Percentiles rank a stretch among this genome's conserved stretches.
Evolutionary conservation across 2,329 filamentous ascomycete species (phyloP).

Genomic region (Apiospora malaysiana): DNA sequence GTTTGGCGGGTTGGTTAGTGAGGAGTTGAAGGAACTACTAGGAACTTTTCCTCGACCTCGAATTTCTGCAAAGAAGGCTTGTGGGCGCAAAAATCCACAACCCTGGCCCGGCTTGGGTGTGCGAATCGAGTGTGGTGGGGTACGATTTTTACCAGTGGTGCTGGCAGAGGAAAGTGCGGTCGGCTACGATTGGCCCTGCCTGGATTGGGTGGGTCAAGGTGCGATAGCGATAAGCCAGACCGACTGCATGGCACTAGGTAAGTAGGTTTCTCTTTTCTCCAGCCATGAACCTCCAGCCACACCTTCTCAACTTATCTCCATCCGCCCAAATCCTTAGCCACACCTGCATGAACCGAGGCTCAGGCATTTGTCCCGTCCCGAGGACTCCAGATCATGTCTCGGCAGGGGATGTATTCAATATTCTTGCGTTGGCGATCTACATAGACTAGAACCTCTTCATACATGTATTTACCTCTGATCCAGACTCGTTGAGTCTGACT

Average conservation of each 20-base stretch:
- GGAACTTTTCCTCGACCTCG: conserved; percentile 9
- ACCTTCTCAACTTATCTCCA: too few species aligned
- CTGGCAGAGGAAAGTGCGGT: conserved; percentile 2
- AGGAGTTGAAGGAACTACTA: background rate
- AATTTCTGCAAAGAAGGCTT: conserved; percentile 18
- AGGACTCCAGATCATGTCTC: background rate
- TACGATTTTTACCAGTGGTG: background rate
- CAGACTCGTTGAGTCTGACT: background rate
- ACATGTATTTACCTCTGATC: too few species aligned
- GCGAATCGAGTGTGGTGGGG: background rate
- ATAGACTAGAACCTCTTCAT: background rate
- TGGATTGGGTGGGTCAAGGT: background rate
- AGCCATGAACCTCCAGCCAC: background rate
- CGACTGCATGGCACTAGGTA: too few species aligned
- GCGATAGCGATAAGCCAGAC: background rate
- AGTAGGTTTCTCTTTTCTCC: too few species aligned
- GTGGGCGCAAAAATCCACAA: conserved; percentile 19
- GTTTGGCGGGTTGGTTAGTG: conserved; percentile 9
- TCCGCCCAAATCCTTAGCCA: too few species aligned
- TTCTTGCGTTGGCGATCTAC: conserved; percentile 21
- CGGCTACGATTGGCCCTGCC: background rate
- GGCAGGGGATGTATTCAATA: background rate
- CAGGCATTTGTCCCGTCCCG: background rate
- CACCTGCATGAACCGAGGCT: background rate
- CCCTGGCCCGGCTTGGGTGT: conserved; percentile 17